These are phyloP conservation scores for Tolypocladium amazonense DNA, from an alignment of 2,329 filamentous ascomycete genomes.

Conservation along the genomic window DNA sequence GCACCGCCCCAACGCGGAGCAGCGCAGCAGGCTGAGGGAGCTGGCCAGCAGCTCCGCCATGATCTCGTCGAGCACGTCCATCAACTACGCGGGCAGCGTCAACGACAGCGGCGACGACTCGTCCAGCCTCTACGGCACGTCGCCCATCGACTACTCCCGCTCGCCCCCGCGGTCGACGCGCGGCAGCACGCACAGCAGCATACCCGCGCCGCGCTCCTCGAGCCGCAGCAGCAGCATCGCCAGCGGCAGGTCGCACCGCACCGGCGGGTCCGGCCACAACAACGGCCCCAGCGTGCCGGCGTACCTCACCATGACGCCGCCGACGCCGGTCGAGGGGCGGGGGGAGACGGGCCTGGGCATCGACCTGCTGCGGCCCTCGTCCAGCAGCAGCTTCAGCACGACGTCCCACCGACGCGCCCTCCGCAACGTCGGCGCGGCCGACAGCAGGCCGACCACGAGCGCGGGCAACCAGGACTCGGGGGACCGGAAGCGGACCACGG, in stretches of 20 bases:
- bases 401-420: slow-evolving; percentile 8
- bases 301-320: slow-evolving; percentile 37
- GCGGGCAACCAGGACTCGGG: slow-evolving; percentile 14
- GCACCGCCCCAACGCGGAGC: slow-evolving; percentile 70
- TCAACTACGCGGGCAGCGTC: slow-evolving; percentile 28
- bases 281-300: slow-evolving; percentile 21
- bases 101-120: slow-evolving; percentile 49
- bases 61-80: slow-evolving; percentile 26
- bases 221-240: slow-evolving; percentile 45
- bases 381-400: slow-evolving; percentile 18
- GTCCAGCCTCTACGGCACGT: slow-evolving; percentile 40
- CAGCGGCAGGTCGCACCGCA: slow-evolving; percentile 31
- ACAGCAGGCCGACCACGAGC: slow-evolving; percentile 20
- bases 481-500: slow-evolving; percentile 17
- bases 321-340: slow-evolving; percentile 26
- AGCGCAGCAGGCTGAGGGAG: slow-evolving; percentile 71
- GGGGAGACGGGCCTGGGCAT: slow-evolving; percentile 14
- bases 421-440: slow-evolving; percentile 6
- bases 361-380: slow-evolving; percentile 20
- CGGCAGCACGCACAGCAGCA: slow-evolving; percentile 36
- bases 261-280: slow-evolving; percentile 16
- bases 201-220: slow-evolving; percentile 30
- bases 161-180: slow-evolving; percentile 45
- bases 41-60: slow-evolving; percentile 70
- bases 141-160: slow-evolving; percentile 46